These are phyloP conservation scores for Anisodus tanguticus DNA, from an alignment of 257 asterid genomes.

Conservation along the genomic window DNA sequence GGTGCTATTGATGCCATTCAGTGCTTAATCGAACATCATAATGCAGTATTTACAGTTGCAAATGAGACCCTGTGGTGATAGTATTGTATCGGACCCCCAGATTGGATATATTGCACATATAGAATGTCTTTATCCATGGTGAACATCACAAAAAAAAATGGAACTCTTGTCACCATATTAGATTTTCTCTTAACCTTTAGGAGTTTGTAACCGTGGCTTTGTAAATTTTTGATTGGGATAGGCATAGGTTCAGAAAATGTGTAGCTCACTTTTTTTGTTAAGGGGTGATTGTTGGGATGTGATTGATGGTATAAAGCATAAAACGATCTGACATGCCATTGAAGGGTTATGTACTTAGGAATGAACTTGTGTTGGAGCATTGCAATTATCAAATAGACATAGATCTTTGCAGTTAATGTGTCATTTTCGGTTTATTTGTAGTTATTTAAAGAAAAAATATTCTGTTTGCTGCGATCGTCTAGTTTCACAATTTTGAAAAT, in stretches of 20 bases:
- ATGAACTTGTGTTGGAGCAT: slow-evolving; percentile 11
- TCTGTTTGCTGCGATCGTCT: too few species aligned
- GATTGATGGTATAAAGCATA: slow-evolving; percentile 8
- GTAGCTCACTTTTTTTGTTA: slow-evolving; percentile 18
- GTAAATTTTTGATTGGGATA: slow-evolving; percentile 33
- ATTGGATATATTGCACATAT: slow-evolving; percentile 36
- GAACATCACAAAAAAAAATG: slow-evolving; percentile 21
- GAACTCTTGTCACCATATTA: not conserved
- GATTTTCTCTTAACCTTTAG: slow-evolving; percentile 1
- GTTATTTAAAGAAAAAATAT: not conserved
- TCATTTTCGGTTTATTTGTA: not conserved
- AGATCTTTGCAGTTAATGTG: not conserved
- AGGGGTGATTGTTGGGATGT: slow-evolving; percentile 19
- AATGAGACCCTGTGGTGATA: slow-evolving; percentile 81
- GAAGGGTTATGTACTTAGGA: not conserved
- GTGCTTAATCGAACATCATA: slow-evolving; percentile 86
- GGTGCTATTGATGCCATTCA: slow-evolving; percentile 85
- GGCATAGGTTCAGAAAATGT: not conserved
- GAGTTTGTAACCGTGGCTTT: slow-evolving; percentile 25
- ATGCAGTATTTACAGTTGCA: slow-evolving; percentile 80
- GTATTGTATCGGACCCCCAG: not conserved
- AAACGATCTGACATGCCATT: slow-evolving; percentile 1
- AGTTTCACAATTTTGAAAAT: too few species aligned
- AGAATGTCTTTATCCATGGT: slow-evolving; percentile 35
- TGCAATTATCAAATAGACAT: not conserved